Evolutionary conservation across 2,329 filamentous ascomycete genomes (phyloP), one percentile per base, ranked within the genome.

Genomic region (Thielaviopsis ethacetica): DNA sequence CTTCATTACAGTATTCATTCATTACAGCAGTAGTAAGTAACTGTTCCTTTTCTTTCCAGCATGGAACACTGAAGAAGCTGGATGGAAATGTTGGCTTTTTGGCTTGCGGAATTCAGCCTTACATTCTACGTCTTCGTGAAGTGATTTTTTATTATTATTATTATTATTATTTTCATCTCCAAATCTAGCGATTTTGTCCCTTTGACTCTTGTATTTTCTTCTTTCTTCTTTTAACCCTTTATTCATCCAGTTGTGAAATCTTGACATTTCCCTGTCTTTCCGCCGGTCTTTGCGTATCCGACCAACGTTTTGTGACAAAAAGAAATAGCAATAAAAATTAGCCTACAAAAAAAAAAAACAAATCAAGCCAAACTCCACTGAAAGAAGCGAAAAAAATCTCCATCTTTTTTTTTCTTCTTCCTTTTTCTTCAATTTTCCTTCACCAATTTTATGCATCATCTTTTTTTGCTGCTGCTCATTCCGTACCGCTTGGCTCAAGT

Each of bases 291-390:
- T 38, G 34, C 10, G 9, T 38, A 38, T 38, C 38, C 38, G 13
- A 44, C 15, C 38, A 44, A 6, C 17, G 30, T 44, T 44, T n/a
- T 15, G 17, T 44, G 38, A 44, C 38, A 2, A 13, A n/a, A 44
- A 44, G n/a, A 17, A 2, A n/a, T 44, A 15, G 38, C 38, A n/a
- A n/a, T n/a, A n/a, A 44, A 44, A 17, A 2, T 44, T 44, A 15
- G 38, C 38, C 34, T 41, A 17, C 15, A 3, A 17, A 17, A n/a
- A n/a, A 17, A 44, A 44, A 44, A 44, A 44, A 5, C 30, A 15
- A 44, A 3, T 15, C 5, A 4, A n/a, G 38, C 38, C 38, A 41
- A 51, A 57, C 56, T 57, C 56, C 56, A 57, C 56, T 56, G 53
- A n/a, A 26, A 56, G 19, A 41, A 26, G 22, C 19, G 17, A 34